Conservation (phyloP, 2,329 filamentous ascomycete species). For the Penicillium brevicompactum region DNA sequence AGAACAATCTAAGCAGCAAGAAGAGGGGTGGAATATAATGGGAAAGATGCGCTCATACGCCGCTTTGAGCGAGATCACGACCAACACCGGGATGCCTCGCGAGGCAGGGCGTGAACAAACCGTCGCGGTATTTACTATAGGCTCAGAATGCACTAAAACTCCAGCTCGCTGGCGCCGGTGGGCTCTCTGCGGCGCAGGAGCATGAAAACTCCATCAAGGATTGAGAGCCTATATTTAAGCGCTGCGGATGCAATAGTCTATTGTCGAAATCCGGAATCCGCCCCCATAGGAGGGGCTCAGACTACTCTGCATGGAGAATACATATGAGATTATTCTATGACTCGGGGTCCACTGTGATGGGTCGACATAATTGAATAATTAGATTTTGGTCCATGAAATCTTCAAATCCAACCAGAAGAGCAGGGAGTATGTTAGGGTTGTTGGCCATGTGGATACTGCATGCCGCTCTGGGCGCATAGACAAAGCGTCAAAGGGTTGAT, state of each 20-base stretch:
- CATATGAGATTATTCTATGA: conserved; percentile 9
- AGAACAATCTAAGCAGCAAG: conserved; percentile 13
- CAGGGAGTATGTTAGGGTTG: neutral
- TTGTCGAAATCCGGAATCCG: conserved; percentile 31
- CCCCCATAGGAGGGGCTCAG: conserved; percentile 36
- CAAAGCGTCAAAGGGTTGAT: conserved; percentile 9
- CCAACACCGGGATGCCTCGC: conserved; percentile 33
- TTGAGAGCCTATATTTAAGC: conserved; percentile 42
- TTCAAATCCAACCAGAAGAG: neutral
- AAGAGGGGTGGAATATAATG: conserved; percentile 11
- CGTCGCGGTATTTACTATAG: conserved; percentile 33
- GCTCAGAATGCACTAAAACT: conserved; percentile 31
- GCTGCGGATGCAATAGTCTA: conserved; percentile 30
- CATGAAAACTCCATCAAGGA: conserved; percentile 23
- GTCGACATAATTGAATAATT: neutral
- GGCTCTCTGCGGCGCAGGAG: conserved; percentile 33
- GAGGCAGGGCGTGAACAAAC: conserved; percentile 34
- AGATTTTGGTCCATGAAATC: neutral
- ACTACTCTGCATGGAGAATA: conserved; percentile 29
- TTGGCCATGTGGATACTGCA: conserved; percentile 4
- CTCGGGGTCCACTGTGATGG: conserved; percentile 21
- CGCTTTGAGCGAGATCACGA: conserved; percentile 28
- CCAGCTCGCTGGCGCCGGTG: conserved; percentile 31
- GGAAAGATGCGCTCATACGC: conserved; percentile 28
- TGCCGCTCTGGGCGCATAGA: conserved; percentile 5